These are phyloP conservation scores for Mycena epipterygia DNA, from an alignment of 768 basidiomycete genomes.

Conservation along the genomic window DNA sequence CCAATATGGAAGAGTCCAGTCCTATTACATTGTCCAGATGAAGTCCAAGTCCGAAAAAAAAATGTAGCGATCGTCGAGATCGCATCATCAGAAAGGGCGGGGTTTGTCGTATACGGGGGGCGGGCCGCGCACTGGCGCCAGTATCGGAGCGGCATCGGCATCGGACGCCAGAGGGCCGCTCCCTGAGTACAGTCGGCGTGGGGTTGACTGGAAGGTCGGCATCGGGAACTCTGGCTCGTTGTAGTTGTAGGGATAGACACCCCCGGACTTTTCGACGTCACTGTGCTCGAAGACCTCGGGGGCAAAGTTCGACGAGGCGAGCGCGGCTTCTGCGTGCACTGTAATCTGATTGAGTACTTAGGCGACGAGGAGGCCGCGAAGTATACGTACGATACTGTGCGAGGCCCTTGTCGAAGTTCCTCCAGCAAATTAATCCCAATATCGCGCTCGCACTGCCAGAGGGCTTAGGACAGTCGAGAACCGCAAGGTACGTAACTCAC, in stretches of 20 bases:
- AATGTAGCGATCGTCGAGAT: slow-evolving; percentile 19
- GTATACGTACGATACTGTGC: slow-evolving; percentile 64
- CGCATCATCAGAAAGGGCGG: slow-evolving; percentile 9
- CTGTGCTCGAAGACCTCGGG: slow-evolving; percentile 55
- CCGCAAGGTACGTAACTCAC: slow-evolving; percentile 10
- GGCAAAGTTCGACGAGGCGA: slow-evolving; percentile 54
- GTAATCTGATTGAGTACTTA: slow-evolving; percentile 32
- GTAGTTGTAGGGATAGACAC: slow-evolving; percentile 18
- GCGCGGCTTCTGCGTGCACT: slow-evolving; percentile 56
- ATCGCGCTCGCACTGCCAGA: slow-evolving; percentile 53
- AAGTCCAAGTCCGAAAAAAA: slow-evolving; percentile 3
- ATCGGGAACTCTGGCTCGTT: slow-evolving; percentile 28
- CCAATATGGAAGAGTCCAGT: neutral
- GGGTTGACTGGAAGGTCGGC: slow-evolving; percentile 24
- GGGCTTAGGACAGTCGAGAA: slow-evolving; percentile 45
- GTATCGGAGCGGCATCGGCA: neutral
- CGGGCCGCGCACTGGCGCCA: slow-evolving; percentile 26
- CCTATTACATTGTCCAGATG: slow-evolving; percentile 1
- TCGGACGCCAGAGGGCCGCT: neutral
- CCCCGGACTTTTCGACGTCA: slow-evolving; percentile 34
- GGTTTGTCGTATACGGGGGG: slow-evolving; percentile 30
- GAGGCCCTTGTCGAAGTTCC: slow-evolving; percentile 69
- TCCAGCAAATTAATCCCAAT: slow-evolving; percentile 63
- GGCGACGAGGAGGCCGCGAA: slow-evolving; percentile 13
- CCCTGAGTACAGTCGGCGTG: neutral